Evolutionary conservation across 306 rosid genomes (phyloP).

Genomic region (Castanea crenata): DNA sequence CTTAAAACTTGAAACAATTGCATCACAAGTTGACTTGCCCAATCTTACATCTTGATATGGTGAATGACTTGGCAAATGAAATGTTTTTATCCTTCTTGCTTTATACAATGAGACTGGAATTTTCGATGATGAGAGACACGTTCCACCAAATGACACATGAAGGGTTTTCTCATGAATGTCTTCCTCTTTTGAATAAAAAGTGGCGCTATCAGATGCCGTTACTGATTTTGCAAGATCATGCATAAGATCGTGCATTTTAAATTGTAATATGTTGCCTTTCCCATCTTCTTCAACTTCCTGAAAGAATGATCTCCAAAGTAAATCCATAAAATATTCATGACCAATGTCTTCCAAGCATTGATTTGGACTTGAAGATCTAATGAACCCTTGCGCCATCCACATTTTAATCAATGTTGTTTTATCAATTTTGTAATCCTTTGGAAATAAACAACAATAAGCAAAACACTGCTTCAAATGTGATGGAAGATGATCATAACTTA

Average conservation of each 20-base stretch:
- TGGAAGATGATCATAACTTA: neutral
- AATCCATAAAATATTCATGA: neutral
- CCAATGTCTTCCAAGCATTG: conserved; percentile 6
- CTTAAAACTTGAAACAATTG: neutral
- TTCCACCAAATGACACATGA: fast-evolving
- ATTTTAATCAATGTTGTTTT: neutral
- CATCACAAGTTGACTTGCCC: neutral
- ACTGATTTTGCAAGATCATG: too few species aligned
- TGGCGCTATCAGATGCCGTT: too few species aligned
- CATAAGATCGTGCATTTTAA: too few species aligned
- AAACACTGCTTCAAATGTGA: neutral
- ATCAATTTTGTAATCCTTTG: neutral
- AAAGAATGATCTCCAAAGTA: conserved; percentile 2
- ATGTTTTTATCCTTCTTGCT: too few species aligned
- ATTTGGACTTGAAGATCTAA: neutral
- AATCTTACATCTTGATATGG: fast-evolving
- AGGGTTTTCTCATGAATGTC: too few species aligned
- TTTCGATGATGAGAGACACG: fast-evolving
- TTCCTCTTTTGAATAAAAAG: too few species aligned
- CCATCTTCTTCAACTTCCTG: neutral
- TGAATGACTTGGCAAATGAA: neutral
- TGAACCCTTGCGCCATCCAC: conserved; percentile 19
- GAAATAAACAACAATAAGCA: conserved; percentile 16
- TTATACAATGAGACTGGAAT: fast-evolving
- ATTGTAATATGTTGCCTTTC: too few species aligned